phyloP scores from a whole-genome alignment of 495 filamentous ascomycete species.

The Trichocladium antarcticum region DNA sequence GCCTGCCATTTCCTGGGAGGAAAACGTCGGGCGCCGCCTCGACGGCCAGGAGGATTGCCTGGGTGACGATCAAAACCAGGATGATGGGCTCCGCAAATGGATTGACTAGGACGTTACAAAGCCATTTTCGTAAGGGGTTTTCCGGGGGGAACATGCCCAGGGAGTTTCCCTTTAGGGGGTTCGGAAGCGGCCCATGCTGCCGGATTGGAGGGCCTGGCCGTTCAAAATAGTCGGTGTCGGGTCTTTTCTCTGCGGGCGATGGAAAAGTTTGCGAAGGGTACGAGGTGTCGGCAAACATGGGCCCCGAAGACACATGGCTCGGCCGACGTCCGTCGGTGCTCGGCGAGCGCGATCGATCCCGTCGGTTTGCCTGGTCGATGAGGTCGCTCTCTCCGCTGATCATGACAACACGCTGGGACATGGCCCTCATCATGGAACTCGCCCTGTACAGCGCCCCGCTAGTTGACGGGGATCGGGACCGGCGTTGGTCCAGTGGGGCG shows the following conservation, averaged over 20 bases:
- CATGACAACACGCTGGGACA: conserved; percentile 96
- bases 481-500: conserved; percentile 32
- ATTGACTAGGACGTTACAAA: conserved; percentile 85
- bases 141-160: conserved; percentile 74
- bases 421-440: conserved; percentile 86
- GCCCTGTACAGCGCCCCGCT: conserved; percentile 61
- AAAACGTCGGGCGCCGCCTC: conserved; percentile 64
- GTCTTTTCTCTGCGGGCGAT: conserved; percentile 37
- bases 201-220: conserved; percentile 18
- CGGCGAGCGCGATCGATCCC: conserved; percentile 49
- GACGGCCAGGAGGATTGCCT: conserved; percentile 75
- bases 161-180: conserved; percentile 81
- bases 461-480: conserved; percentile 49
- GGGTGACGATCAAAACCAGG: conserved; percentile 73
- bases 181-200: conserved; percentile 44
- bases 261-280: conserved; percentile 38
- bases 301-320: conserved; percentile 30
- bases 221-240: conserved; percentile 28
- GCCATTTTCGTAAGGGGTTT: conserved; percentile 55
- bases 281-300: conserved; percentile 44
- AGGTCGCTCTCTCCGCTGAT: conserved; percentile 75
- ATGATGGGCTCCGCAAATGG: conserved; percentile 80
- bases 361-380: conserved; percentile 60
- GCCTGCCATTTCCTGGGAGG: conserved; percentile 37
- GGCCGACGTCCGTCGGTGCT: conserved; percentile 30